phyloP scores from a whole-genome alignment of 1,284 basidiomycete genomes.

The Irpex sp. region DNA sequence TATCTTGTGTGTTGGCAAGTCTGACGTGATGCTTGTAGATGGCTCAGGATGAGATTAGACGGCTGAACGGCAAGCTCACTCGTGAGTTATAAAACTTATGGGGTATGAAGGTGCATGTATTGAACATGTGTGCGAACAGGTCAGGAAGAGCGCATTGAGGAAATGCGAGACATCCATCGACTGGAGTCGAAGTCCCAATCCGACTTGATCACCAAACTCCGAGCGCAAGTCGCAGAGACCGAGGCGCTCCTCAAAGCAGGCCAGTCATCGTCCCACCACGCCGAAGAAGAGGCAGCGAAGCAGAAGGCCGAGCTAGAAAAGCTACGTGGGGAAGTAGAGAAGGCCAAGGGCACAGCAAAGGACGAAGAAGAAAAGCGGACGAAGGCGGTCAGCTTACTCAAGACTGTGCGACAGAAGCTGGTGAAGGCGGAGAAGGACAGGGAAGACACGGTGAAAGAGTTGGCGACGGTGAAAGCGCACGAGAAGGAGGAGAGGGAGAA shows the following conservation, averaged over 20 bases:
- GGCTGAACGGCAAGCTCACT: slow-evolving; percentile 66
- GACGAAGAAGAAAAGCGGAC: slow-evolving; percentile 94
- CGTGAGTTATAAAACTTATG: slow-evolving; percentile 40
- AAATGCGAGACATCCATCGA: slow-evolving; percentile 78
- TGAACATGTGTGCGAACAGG: slow-evolving; percentile 39
- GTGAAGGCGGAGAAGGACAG: slow-evolving; percentile 91
- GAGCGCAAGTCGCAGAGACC: slow-evolving; percentile 63
- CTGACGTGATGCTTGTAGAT: slow-evolving; percentile 37
- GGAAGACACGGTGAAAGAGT: slow-evolving; percentile 70
- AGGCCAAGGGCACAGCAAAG: slow-evolving; percentile 61
- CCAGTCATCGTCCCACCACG: slow-evolving; percentile 40
- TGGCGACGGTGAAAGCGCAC: slow-evolving; percentile 47
- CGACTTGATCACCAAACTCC: slow-evolving; percentile 68
- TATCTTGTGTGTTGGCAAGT: background rate
- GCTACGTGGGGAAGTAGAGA: slow-evolving; percentile 59
- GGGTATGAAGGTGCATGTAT: background rate
- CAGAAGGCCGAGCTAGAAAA: slow-evolving; percentile 52
- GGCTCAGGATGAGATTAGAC: slow-evolving; percentile 69
- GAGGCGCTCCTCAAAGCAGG: slow-evolving; percentile 65
- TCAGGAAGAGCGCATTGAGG: slow-evolving; percentile 81
- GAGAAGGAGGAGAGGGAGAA: slow-evolving; percentile 60
- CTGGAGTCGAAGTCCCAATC: slow-evolving; percentile 75
- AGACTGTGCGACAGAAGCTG: slow-evolving; percentile 89
- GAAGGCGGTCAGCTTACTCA: slow-evolving; percentile 88
- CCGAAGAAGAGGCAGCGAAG: slow-evolving; percentile 44